A percentile compares a stretch with the other conserved stretches of the same genome.
Conservation (phyloP, 768 basidiomycete genomes). For the Russula foetens region DNA sequence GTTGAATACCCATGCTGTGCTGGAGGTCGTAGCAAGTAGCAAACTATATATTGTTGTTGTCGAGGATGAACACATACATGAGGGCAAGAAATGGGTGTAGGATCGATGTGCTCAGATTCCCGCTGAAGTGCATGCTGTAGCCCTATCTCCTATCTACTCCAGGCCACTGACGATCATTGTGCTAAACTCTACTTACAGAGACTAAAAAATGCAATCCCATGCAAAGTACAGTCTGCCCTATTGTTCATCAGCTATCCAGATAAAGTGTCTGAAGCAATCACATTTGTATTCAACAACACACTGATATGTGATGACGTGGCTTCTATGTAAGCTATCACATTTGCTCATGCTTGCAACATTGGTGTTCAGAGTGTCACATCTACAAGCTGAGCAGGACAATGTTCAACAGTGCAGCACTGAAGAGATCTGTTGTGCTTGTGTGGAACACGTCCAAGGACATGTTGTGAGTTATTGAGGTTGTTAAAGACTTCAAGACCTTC, state of each 20-base stretch:
- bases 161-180: no score
- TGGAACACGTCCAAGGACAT: no score
- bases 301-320: conserved; percentile 86
- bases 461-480: no score
- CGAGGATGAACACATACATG: conserved; percentile 82
- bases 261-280: conserved; percentile 82
- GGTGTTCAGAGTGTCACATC: conserved; percentile 84
- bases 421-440: conserved; percentile 61
- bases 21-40: conserved; percentile 87
- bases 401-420: conserved; percentile 84
- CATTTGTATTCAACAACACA: conserved; percentile 89
- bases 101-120: conserved; percentile 56
- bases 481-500: no score
- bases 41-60: conserved; percentile 92
- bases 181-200: conserved; percentile 44
- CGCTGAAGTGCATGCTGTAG: conserved; percentile 36
- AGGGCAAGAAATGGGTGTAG: conserved; percentile 83
- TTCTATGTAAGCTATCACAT: conserved; percentile 83
- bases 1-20: no score
- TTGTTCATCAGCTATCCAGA: conserved; percentile 76
- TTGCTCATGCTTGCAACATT: conserved; percentile 54
- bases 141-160: not conserved
- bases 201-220: conserved; percentile 66
- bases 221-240: conserved; percentile 81
- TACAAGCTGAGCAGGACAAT: conserved; percentile 95